Evolutionary conservation across 129 eudicot species (phyloP).

Genomic region (Saussurea involucrata): DNA sequence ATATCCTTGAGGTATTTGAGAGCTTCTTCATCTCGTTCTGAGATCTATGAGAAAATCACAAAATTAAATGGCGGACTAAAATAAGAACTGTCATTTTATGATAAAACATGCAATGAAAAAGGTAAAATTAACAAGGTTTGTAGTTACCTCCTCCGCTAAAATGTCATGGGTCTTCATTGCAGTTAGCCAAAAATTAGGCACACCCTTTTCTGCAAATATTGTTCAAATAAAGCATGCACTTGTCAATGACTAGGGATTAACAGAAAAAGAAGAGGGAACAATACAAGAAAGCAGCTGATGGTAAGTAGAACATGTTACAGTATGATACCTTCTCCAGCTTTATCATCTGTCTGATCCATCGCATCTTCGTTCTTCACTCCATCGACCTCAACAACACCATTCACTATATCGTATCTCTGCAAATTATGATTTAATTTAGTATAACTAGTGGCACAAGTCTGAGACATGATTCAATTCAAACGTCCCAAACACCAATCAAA

Average conservation of each 20-base stretch:
- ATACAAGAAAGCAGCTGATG: not conserved
- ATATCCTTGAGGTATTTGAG: slow-evolving; percentile 73
- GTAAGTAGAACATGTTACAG: not conserved
- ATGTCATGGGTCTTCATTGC: slow-evolving; percentile 79
- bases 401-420: slow-evolving; percentile 79
- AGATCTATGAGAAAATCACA: slow-evolving; percentile 35
- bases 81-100: not conserved
- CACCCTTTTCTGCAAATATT: slow-evolving; percentile 66
- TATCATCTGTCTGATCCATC: slow-evolving; percentile 38
- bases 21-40: slow-evolving; percentile 87
- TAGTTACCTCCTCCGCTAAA: slow-evolving; percentile 79
- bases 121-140: slow-evolving; percentile 11
- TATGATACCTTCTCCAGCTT: slow-evolving; percentile 40
- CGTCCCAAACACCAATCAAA: not conserved
- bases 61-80: not conserved
- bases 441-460: not conserved
- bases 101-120: not conserved
- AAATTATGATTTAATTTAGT: not conserved
- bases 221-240: not conserved
- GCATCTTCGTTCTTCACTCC: slow-evolving; percentile 46
- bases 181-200: slow-evolving; percentile 74
- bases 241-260: not conserved
- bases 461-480: not conserved
- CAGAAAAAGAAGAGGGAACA: not conserved
- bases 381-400: slow-evolving; percentile 67